Base-by-base conservation (phyloP, 2,329 filamentous ascomycete genomes). In the Colletotrichum orbiculare region DNA sequence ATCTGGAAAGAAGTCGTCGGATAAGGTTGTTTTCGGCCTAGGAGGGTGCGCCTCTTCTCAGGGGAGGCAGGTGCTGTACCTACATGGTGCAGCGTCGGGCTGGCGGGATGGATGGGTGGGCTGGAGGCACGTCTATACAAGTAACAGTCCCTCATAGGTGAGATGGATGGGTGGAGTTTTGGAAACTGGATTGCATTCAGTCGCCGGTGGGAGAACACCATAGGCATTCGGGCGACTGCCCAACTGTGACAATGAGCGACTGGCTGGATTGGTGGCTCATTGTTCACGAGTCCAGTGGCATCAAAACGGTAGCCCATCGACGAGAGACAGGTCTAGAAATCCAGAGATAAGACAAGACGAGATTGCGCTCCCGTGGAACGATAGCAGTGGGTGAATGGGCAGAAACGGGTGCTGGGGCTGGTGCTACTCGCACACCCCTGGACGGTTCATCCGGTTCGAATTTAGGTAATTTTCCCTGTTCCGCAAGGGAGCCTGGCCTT, bases 1-100 rank as follows among this genome's bases (percentile, higher is more conserved):
- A 25, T 25, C 25, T 25, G 25, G 25, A 25, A 25, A 3, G 25
- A 25, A 25, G 25, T 25, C 25, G 35, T 33, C 35, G 45, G 60
- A 46, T 65, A 61, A 61, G 62, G 62, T 65, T 61, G 62, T 62
- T 57, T 54, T 62, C 47, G 55, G 25, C 25, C 25, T 25, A 25
- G 25, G 25, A 25, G 25, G 4, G 25, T 25, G 25, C 25, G 25
- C 25, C 25, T 25, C 25, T 5, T 25, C 25, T 25, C 25, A 25
- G 25, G 25, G 25, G 25, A 25, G 25, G 25, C 25, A 25, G 54
- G 43, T 43, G 50, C 50, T 25, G 62, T 65, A 65, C 58, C 63
- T 65, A 50, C 58, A 37, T 65, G 42, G 52, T 53, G 42, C 52
- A 45, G 58, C 52, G 62, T 52, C 56, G 41, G 52, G 35, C 34